A percentile compares a stretch with the other conserved stretches of the same genome.
Evolutionary conservation across 331 rosid species (phyloP).

Genomic region (Spiraea crenata): DNA sequence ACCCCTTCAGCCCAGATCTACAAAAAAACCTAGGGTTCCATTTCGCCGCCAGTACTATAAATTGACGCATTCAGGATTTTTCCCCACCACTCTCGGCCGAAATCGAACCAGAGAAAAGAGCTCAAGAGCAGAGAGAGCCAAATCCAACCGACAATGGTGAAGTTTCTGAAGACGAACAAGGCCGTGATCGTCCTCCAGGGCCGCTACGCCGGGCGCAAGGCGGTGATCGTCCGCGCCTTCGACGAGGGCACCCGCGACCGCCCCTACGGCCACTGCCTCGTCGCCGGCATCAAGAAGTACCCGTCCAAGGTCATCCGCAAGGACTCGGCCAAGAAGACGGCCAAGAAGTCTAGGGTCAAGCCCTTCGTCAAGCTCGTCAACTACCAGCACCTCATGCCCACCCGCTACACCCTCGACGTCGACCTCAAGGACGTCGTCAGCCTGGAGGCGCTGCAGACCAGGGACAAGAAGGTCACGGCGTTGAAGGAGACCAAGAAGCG

Average conservation of each 20-base stretch:
- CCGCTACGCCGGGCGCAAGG: conserved; percentile 56
- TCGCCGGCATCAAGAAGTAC: conserved; percentile 51
- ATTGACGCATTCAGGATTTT: neutral
- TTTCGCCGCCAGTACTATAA: neutral
- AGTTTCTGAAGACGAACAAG: conserved; percentile 48
- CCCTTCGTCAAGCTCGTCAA: conserved; percentile 69
- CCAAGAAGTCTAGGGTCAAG: conserved; percentile 59
- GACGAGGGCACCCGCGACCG: conserved; percentile 59
- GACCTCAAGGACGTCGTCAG: conserved; percentile 63
- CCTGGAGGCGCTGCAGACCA: conserved; percentile 38
- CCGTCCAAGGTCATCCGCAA: conserved; percentile 49
- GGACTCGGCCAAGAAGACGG: conserved; percentile 55
- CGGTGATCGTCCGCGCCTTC: conserved; percentile 45
- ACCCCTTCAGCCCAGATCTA: neutral
- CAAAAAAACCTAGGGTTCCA: conserved; percentile 8
- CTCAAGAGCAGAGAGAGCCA: neutral
- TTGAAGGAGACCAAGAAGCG: conserved; percentile 68
- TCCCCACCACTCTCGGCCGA: neutral
- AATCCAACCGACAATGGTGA: conserved; percentile 36
- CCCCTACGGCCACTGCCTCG: conserved; percentile 49
- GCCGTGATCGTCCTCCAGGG: conserved; percentile 55
- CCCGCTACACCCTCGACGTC: conserved; percentile 69
- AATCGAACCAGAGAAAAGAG: neutral
- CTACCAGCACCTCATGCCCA: conserved; percentile 70
- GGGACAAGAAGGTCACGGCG: conserved; percentile 59